phyloP scores from a whole-genome alignment of 2,329 filamentous ascomycete genomes.

The Fusarium subtropicale region DNA sequence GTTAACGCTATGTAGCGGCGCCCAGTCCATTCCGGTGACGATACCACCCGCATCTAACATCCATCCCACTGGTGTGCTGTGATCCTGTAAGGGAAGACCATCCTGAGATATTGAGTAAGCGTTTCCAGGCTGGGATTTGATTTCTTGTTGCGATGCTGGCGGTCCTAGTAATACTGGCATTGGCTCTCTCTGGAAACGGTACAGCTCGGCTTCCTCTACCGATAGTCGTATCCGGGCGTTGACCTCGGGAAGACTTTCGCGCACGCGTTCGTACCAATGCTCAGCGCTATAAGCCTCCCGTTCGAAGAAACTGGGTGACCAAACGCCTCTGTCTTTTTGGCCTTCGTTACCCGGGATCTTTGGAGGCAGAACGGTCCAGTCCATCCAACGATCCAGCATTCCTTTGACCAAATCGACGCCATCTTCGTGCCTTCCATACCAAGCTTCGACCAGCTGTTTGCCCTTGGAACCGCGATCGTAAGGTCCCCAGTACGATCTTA shows the following conservation, averaged over 20 bases:
- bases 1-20: conserved; percentile 52
- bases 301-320: conserved; percentile 54
- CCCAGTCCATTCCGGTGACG: conserved; percentile 66
- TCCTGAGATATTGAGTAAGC: conserved; percentile 45
- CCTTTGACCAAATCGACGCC: conserved; percentile 52
- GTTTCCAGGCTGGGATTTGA: conserved; percentile 47
- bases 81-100: conserved; percentile 49
- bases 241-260: conserved; percentile 24
- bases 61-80: conserved; percentile 57
- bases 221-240: conserved; percentile 37
- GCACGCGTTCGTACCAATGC: conserved; percentile 47
- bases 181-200: conserved; percentile 43
- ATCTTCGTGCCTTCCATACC: conserved; percentile 57
- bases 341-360: conserved; percentile 46
- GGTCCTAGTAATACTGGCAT: conserved; percentile 54
- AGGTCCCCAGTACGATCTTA: conserved; percentile 52
- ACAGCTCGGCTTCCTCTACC: conserved; percentile 47
- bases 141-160: conserved; percentile 47
- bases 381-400: conserved; percentile 57
- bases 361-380: conserved; percentile 56
- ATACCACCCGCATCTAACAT: conserved; percentile 66
- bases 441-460: conserved; percentile 52
- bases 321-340: conserved; percentile 53
- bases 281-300: conserved; percentile 51
- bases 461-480: conserved; percentile 52